Evolutionary conservation across 148 eudicot species (phyloP), one percentile per base, ranked within the genome.

Genomic region (Fagopyrum tataricum): DNA sequence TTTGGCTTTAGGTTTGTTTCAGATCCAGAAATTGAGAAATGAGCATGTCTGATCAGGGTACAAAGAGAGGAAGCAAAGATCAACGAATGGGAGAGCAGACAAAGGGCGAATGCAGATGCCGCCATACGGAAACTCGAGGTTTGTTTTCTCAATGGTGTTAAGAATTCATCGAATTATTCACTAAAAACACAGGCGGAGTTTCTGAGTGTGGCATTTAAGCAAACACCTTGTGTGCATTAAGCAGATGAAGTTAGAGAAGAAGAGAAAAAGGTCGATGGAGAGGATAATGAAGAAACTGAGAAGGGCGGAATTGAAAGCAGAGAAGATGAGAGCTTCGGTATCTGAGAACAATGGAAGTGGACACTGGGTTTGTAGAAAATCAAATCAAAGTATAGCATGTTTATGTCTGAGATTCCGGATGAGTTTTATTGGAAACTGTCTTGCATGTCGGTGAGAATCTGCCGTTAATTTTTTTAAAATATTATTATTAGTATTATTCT

Each of bases 61-160:
- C 85, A 91, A 47, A 87, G 86, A 83, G 90, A 94, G 81, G 91
- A 87, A 81, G 91, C 89, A 21, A 86, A 78, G 77, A 91, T 93
- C 58, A 73, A 75, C 74, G 95, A 92, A 26, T 93, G 98, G 98
- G 98, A 93, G 79, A 87, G 85, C 67, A 74, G 89, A 77, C 98
- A 93, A 74, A 93, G 85, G 80, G 97, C 91, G 67, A 91, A 93
- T 79, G 98, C 98, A 48, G 98, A 94, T 72, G 88, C 92, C 24
- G 91, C 90, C 51, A 81, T 91, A 17, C 86, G 80, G 53, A 89
- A 89, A 78, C 90, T 90, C 3, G 96, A 92, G 96, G 97, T 92
- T 70, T 11, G 15, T 17, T 13, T 40, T 48, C n/a, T 40, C 10
- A 46, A 46, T 15, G 55, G 37, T 31, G 37, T 31, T 31, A 31